Conservation (phyloP, 257 asterid genomes). For the Nicotiana obtusifolia region DNA sequence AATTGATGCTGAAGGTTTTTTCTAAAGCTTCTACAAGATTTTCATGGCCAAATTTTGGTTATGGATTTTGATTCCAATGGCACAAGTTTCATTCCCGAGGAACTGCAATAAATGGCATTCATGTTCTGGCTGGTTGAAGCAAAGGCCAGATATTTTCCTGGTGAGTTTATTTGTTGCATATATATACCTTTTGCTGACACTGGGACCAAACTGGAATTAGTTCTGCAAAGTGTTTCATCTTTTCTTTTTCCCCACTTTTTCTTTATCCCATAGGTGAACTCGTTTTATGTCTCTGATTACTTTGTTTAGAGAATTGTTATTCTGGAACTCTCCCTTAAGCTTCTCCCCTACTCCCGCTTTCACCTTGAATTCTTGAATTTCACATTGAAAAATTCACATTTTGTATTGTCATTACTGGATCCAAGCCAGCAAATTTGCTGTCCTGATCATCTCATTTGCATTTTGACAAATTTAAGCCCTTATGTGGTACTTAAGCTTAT, state of each 20-base stretch:
- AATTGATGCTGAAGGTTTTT: not conserved
- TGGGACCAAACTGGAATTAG: not conserved
- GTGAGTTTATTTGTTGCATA: not conserved
- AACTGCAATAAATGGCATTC: not conserved
- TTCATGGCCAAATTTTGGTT: not conserved
- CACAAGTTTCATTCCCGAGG: not conserved
- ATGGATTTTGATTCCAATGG: not conserved
- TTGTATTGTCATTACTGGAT: not conserved
- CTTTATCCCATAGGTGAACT: not conserved
- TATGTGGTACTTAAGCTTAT: not conserved
- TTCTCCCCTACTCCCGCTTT: not conserved
- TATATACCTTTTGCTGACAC: not conserved
- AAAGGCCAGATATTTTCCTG: not conserved
- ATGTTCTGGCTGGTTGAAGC: not conserved
- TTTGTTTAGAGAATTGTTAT: not conserved
- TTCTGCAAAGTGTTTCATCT: not conserved
- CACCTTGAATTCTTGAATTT: not conserved
- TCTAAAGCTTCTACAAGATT: not conserved
- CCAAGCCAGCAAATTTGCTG: not conserved
- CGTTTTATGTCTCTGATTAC: not conserved
- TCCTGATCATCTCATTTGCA: not conserved
- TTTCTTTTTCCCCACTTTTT: not conserved
- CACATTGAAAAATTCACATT: not conserved
- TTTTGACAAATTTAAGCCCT: conserved; percentile 2
- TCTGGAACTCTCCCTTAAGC: not conserved